phyloP scores from a whole-genome alignment of 2,329 filamentous ascomycete species.

The Colletotrichum sp. region DNA sequence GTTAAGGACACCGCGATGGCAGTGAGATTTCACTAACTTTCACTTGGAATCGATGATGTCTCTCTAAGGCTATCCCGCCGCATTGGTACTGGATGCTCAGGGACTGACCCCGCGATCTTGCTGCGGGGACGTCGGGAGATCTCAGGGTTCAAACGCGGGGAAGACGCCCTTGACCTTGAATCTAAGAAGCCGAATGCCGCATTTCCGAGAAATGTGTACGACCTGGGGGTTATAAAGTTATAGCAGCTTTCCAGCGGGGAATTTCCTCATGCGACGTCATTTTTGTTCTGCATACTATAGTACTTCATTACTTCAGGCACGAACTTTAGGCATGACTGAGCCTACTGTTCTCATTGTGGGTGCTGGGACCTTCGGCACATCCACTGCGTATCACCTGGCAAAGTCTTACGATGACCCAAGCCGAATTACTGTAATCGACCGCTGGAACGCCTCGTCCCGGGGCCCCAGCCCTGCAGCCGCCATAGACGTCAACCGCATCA shows the following conservation, averaged over 20 bases:
- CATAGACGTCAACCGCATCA: constrained; percentile 41
- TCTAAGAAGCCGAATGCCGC: not conserved
- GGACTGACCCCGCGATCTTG: not conserved
- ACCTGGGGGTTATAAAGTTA: not conserved
- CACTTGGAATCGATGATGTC: fast-evolving
- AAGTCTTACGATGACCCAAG: not conserved
- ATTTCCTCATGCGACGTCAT: not conserved
- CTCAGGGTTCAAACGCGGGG: not conserved
- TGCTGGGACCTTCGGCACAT: constrained; percentile 54
- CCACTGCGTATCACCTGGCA: constrained; percentile 51
- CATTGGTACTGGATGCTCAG: not conserved
- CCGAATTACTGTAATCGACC: constrained; percentile 18
- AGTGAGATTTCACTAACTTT: not conserved
- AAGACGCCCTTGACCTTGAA: not conserved
- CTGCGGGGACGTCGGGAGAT: not conserved
- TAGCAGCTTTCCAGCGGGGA: not conserved
- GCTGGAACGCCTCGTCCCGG: not conserved
- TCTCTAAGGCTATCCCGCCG: not conserved
- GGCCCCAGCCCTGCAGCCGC: constrained; percentile 24
- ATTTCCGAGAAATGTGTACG: not conserved
- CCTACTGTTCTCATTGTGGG: constrained; percentile 46
- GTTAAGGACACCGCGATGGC: not conserved
- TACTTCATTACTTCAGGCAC: too few species aligned
- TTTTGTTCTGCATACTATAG: not conserved
- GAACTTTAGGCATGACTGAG: not conserved